Conservation (phyloP, 108 stramenopile species). For the Aureococcus anophagefferens region DNA sequence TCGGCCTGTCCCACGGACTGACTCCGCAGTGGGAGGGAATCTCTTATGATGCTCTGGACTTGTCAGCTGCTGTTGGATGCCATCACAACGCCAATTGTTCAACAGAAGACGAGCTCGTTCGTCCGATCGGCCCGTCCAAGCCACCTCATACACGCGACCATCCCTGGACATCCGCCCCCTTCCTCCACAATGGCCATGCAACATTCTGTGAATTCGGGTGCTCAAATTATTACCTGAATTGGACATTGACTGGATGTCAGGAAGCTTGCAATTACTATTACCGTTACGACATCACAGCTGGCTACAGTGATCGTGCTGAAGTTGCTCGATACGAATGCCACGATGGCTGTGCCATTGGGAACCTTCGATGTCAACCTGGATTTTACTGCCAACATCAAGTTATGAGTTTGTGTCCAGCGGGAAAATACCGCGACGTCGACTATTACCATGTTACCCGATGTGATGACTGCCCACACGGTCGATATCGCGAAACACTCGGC, state of each 20-base stretch:
- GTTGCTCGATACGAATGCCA: conserved; percentile 51
- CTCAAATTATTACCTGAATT: conserved; percentile 18
- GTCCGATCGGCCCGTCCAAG: background rate
- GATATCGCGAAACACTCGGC: conserved; percentile 29
- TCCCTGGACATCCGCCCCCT: background rate
- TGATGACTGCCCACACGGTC: conserved; percentile 36
- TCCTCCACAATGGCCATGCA: background rate
- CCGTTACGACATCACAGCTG: conserved; percentile 44
- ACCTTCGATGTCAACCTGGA: conserved; percentile 53
- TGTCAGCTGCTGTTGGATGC: background rate
- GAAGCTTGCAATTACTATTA: conserved; percentile 42
- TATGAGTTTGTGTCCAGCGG: conserved; percentile 50
- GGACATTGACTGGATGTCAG: conserved; percentile 18
- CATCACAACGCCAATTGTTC: background rate
- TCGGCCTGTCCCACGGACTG: background rate
- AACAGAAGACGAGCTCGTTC: background rate
- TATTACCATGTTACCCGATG: conserved; percentile 43
- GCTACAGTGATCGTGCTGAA: conserved; percentile 48
- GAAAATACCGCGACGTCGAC: conserved; percentile 46
- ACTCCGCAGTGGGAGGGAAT: background rate
- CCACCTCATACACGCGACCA: background rate
- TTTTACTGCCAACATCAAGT: conserved; percentile 47
- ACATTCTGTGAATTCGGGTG: conserved; percentile 35
- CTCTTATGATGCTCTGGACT: background rate
- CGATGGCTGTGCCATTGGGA: conserved; percentile 58